Percentiles rank a stretch among this genome's conserved stretches.
phyloP scores from a whole-genome alignment of 2,329 filamentous ascomycete species.

The Diplodia scrobiculata region DNA sequence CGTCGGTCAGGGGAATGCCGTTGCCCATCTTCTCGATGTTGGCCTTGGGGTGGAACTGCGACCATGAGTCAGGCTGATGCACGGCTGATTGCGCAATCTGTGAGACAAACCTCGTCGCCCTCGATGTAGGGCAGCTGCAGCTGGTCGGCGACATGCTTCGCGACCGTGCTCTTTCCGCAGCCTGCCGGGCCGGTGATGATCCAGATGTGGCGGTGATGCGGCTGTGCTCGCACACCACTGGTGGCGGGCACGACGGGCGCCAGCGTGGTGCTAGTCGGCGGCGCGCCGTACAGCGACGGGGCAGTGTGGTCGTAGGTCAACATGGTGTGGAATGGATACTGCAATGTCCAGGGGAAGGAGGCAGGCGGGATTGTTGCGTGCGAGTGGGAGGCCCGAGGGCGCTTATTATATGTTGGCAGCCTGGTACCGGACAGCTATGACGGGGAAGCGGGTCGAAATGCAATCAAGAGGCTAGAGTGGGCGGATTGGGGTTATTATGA shows the following conservation, averaged over 20 bases:
- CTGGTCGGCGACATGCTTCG: slow-evolving; percentile 49
- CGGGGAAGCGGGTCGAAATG: slow-evolving; percentile 26
- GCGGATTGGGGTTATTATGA: slow-evolving; percentile 24
- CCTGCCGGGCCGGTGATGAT: slow-evolving; percentile 58
- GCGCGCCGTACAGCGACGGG: slow-evolving; percentile 27
- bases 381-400: slow-evolving; percentile 14
- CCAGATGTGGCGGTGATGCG: slow-evolving; percentile 52
- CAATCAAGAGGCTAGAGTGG: slow-evolving; percentile 13
- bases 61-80: slow-evolving; percentile 13
- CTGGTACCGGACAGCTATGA: background rate
- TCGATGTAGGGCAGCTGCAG: slow-evolving; percentile 54
- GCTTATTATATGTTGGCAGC: slow-evolving; percentile 12
- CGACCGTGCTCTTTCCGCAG: slow-evolving; percentile 58
- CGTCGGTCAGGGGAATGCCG: slow-evolving; percentile 82
- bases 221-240: slow-evolving; percentile 31
- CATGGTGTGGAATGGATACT: slow-evolving; percentile 23
- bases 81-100: slow-evolving; percentile 7
- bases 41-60: slow-evolving; percentile 53
- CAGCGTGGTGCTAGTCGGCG: slow-evolving; percentile 20
- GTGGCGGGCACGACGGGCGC: slow-evolving; percentile 23
- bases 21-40: slow-evolving; percentile 80
- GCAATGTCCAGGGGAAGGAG: slow-evolving; percentile 8
- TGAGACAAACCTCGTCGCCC: slow-evolving; percentile 53
- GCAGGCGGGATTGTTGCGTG: background rate
- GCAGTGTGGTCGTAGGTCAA: slow-evolving; percentile 32